Evolutionary conservation across 306 rosid genomes (phyloP), one percentile per base, ranked within the genome.

Genomic region (Prosopis cineraria): DNA sequence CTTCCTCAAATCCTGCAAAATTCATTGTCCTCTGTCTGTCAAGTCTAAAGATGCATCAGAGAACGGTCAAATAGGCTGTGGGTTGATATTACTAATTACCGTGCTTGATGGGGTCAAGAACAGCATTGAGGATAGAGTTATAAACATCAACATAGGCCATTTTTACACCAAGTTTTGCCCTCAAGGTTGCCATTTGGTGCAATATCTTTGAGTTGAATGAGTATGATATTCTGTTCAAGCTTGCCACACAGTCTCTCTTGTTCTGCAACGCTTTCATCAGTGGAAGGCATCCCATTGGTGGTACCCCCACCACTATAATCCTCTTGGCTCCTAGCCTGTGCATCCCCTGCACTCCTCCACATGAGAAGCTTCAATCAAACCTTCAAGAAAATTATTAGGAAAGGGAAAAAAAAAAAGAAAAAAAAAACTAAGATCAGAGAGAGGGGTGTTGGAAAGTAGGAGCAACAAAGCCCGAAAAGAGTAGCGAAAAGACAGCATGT

Each of bases 211-310:
- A 83, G 79, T 90, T 90, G 76, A 92, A 84, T 62, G 90, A 63
- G 78, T 34, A 7, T 22, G 93, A 76, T 11, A 75, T 87, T 22
- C 45, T 56, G 76, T 92, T 92, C 20, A 85, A 83, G 66, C 37
- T 74, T 25, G 59, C 65, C 9, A 79, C 90, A 59, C 97, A 92
- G 20, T 56, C 45, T 3, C 34, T 53, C 33, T 67, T 34, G 40
- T 11, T 82, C 55, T 12, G 59, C 5, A 88, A 3, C 1, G 93
- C 75, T 84, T 72, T 87, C 4, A 77, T 79, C 39, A 92, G 84
- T 68, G 97, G 97, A 74, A 90, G 67, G 62, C 95, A 92, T 8
- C 95, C 97, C 22, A 90, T 10, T 3, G 93, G 93, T 29, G 89
- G 96, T 19, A 92, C 91, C 58, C 97, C 97, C 6, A 88, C 97